A percentile compares a stretch with the other conserved stretches of the same genome.
Evolutionary conservation across 768 basidiomycete species (phyloP).

Genomic region (Nidularia sp.): DNA sequence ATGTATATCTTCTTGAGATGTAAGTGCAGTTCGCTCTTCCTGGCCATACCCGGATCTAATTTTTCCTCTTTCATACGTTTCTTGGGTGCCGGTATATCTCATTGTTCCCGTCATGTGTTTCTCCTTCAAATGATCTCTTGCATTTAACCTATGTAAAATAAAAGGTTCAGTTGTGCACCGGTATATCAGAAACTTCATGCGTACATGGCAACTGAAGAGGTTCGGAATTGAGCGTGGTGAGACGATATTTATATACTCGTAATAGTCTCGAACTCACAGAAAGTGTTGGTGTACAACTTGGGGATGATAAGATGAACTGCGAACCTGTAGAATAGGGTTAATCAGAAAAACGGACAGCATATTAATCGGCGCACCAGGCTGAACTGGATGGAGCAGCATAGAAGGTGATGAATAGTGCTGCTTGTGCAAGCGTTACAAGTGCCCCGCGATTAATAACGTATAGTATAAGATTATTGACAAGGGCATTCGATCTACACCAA

Average conservation of each 20-base stretch:
- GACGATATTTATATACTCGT: background rate
- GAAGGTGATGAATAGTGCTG: constrained; percentile 25
- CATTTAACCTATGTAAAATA: background rate
- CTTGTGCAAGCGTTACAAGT: constrained; percentile 31
- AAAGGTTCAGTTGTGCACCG: background rate
- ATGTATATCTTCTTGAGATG: no score
- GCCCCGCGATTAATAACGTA: constrained; percentile 28
- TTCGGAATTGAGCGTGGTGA: background rate
- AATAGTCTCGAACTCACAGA: constrained; percentile 26
- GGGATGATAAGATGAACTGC: constrained; percentile 34
- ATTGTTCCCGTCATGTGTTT: background rate
- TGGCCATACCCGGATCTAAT: no score
- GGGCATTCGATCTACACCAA: background rate
- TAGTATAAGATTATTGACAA: constrained; percentile 17
- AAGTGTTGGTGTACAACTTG: constrained; percentile 35
- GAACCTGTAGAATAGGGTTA: constrained; percentile 14
- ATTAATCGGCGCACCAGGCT: constrained; percentile 20
- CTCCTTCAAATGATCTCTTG: background rate
- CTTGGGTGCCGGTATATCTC: background rate
- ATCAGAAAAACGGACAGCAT: background rate
- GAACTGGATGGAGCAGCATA: constrained; percentile 19
- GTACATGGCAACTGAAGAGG: background rate
- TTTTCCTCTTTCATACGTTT: background rate
- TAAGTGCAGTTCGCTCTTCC: no score
- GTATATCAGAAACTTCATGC: background rate